Evolutionary conservation across 768 basidiomycete genomes (phyloP), one percentile per base, ranked within the genome.

Genomic region (Amanita molliuscula): DNA sequence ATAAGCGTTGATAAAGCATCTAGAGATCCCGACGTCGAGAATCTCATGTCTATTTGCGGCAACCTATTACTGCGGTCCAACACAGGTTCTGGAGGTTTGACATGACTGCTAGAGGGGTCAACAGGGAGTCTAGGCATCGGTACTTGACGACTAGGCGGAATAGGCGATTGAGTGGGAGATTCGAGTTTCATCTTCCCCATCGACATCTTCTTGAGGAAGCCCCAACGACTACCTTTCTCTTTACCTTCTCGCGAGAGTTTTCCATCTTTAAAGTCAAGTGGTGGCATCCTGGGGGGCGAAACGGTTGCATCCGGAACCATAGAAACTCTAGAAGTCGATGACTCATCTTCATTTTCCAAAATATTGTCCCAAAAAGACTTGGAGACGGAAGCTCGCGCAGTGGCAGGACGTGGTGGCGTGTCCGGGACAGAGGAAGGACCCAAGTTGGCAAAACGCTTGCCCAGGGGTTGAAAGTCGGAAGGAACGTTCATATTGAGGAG

Each of bases 151-250:
- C 56, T 65, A 58, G 54, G 66, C 50, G 56, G 64, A 57, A 66
- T 67, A 35, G 65, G 68, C 8, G 68, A 62, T 25, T 74, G 67
- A 5, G 73, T 59, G 25, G 81, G 74, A 13, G 75, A 65, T 42
- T 89, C 88, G n/a, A 68, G 55, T 58, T 80, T 81, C 70, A 95
- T 84, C 65, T 87, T 90, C 11, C 91, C 85, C 90, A 94, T 95
- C 5, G 92, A 95, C 92, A 97, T 96, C 70, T 97, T 97, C 70
- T 93, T 91, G 52, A 97, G 70, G 70, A 97, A 95, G 3, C 93
- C 92, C 93, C 94, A 95, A 50, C 88, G 82, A 47, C 82, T 81
- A 34, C 70, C 69, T 63, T 87, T 84, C 57, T 83, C 79, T 57
- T 78, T 78, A 36, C 62, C 65, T 26, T 71, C 70, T 50, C 65